Conservation (phyloP, 495 filamentous ascomycete species). For the Aspergillus homomorphus region DNA sequence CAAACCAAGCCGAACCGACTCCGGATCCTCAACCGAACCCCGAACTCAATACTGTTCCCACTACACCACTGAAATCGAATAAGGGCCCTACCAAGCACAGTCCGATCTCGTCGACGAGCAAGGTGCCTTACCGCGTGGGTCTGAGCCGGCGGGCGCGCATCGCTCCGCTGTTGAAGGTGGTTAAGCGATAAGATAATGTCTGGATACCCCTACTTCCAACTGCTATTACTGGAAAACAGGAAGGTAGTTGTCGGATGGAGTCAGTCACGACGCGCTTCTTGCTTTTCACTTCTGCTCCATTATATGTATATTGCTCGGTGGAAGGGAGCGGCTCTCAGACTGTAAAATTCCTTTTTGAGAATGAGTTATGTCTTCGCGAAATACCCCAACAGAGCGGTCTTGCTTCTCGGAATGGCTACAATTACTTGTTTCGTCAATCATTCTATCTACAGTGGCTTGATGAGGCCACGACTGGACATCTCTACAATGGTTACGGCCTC, state of each 20-base stretch:
- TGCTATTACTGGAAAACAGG: not conserved
- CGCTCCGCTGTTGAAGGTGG: slow-evolving; percentile 60
- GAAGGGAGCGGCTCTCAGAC: not conserved
- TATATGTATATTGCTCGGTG: not conserved
- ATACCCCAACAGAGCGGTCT: not conserved
- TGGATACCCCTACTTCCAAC: not conserved
- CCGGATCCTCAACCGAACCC: not conserved
- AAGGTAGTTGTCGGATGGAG: not conserved
- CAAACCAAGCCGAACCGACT: not conserved
- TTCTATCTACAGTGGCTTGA: not conserved
- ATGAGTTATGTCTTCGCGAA: not conserved
- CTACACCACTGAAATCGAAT: slow-evolving; percentile 4
- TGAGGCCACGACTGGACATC: too few relatives aligned
- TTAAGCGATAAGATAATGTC: slow-evolving; percentile 58
- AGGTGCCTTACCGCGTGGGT: slow-evolving; percentile 62
- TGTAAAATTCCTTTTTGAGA: not conserved
- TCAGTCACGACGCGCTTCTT: not conserved
- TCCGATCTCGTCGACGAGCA: slow-evolving; percentile 51
- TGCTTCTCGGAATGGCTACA: not conserved
- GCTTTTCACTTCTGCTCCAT: not conserved
- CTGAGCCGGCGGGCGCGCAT: slow-evolving; percentile 64
- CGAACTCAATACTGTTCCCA: slow-evolving; percentile 2
- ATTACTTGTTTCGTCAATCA: not conserved
- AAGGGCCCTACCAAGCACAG: slow-evolving; percentile 43
- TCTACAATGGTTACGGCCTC: too few relatives aligned